Percentiles rank a stretch among this genome's conserved stretches.
Evolutionary conservation across 2,329 filamentous ascomycete genomes (phyloP).

Genomic region (Epicoccum nigrum): DNA sequence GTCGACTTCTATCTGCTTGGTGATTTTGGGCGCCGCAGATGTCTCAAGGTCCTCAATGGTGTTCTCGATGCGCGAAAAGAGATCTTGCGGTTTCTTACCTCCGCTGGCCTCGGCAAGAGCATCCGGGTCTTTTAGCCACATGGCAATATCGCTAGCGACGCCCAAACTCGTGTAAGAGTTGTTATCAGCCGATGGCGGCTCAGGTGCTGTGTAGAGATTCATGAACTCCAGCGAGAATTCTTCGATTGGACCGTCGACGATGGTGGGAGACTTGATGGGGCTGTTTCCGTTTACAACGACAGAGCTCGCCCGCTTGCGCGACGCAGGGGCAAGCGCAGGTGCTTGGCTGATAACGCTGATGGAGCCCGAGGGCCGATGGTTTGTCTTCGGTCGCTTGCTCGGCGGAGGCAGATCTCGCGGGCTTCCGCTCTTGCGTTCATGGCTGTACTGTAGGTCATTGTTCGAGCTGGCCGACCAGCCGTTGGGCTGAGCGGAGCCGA

Average conservation of each 20-base stretch:
- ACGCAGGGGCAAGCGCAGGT: constrained; percentile 67
- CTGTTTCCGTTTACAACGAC: constrained; percentile 69
- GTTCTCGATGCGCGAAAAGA: constrained; percentile 69
- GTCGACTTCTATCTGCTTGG: constrained; percentile 60
- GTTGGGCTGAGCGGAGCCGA: constrained; percentile 67
- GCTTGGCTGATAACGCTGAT: constrained; percentile 71
- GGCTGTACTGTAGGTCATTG: constrained; percentile 59
- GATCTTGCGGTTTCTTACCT: constrained; percentile 65
- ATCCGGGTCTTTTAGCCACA: constrained; percentile 78
- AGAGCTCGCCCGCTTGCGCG: constrained; percentile 66
- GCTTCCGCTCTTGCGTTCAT: constrained; percentile 57
- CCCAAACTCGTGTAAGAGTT: constrained; percentile 80
- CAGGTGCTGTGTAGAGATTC: constrained; percentile 71
- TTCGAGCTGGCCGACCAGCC: constrained; percentile 65
- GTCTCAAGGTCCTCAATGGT: constrained; percentile 61
- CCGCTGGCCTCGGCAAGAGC: constrained; percentile 72
- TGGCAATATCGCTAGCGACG: constrained; percentile 74
- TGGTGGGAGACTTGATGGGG: constrained; percentile 76
- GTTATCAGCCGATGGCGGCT: constrained; percentile 63
- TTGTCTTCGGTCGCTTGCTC: constrained; percentile 80
- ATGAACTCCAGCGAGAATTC: constrained; percentile 78
- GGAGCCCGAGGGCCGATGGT: constrained; percentile 79
- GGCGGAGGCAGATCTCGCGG: constrained; percentile 64
- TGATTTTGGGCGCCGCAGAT: constrained; percentile 57
- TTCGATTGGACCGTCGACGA: constrained; percentile 68